Conservation (phyloP, 176 grass and related monocot species). For the Cenchrus fungigraminus region DNA sequence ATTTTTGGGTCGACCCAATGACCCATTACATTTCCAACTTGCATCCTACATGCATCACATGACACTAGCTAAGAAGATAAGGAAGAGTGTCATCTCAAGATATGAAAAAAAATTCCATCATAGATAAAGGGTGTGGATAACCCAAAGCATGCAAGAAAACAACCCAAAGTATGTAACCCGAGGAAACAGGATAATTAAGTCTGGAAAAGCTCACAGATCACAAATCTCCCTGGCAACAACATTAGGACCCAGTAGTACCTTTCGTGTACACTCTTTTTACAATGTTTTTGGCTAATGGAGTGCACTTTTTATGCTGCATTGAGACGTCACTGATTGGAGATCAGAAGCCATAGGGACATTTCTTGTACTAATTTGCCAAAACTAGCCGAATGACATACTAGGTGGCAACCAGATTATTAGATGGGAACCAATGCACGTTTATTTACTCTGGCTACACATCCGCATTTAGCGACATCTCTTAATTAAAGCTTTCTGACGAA, state of each 20-base stretch:
- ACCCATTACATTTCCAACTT: no score
- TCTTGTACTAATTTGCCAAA: background rate
- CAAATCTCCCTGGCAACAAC: background rate
- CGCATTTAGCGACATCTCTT: background rate
- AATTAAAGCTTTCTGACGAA: background rate
- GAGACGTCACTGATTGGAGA: background rate
- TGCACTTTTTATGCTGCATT: background rate
- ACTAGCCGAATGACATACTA: background rate
- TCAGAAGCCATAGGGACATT: background rate
- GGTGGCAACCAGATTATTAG: background rate
- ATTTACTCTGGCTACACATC: background rate
- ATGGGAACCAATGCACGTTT: background rate
- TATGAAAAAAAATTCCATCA: slow-evolving; percentile 12
- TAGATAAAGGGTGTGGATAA: background rate
- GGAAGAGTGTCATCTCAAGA: slow-evolving; percentile 10
- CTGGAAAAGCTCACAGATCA: background rate
- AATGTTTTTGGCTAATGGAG: background rate
- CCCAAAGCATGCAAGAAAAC: background rate
- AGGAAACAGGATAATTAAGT: slow-evolving; percentile 5
- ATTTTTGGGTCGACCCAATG: background rate
- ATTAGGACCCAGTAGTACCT: slow-evolving; percentile 20
- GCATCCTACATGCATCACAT: slow-evolving; percentile 24
- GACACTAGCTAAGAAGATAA: slow-evolving; percentile 35
- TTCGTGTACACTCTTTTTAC: background rate
- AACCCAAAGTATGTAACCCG: background rate